Evolutionary conservation across 1,284 basidiomycete genomes (phyloP).

Genomic region (Mycena sp.): DNA sequence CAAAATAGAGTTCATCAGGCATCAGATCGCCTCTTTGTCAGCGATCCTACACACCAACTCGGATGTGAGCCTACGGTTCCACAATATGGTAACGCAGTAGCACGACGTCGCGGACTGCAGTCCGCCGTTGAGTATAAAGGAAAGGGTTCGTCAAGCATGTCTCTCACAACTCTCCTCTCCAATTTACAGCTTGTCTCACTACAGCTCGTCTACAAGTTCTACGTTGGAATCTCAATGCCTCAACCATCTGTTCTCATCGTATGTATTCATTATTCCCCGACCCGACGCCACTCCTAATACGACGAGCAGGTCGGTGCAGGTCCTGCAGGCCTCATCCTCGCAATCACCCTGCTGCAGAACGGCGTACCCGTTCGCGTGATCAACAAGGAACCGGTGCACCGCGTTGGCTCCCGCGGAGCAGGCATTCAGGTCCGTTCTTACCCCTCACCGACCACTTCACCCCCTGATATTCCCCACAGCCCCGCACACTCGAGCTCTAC

Average conservation of each 20-base stretch:
- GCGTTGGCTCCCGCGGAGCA: conserved; percentile 30
- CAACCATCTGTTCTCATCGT: neutral
- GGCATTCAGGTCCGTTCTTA: conserved; percentile 15
- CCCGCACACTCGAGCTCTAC: conserved; percentile 30
- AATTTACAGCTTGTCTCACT: too few relatives aligned
- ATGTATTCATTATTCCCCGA: neutral
- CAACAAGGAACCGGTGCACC: conserved; percentile 18
- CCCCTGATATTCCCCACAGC: neutral
- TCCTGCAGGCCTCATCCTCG: conserved; percentile 26
- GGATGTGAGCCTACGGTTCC: too few relatives aligned
- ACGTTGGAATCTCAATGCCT: too few relatives aligned
- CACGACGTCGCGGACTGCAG: too few relatives aligned
- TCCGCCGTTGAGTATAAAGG: too few relatives aligned
- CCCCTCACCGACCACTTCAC: neutral
- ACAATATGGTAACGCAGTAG: too few relatives aligned
- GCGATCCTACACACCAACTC: too few relatives aligned
- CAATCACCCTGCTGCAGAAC: conserved; percentile 27
- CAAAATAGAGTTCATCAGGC: too few relatives aligned
- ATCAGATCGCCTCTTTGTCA: too few relatives aligned
- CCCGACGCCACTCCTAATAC: neutral
- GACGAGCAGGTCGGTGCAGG: conserved; percentile 14
- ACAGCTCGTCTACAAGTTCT: too few relatives aligned
- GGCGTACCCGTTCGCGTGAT: conserved; percentile 32
- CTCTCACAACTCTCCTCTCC: too few relatives aligned
- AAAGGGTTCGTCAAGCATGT: too few relatives aligned